Evolutionary conservation across 371 early-diverging fungal species (phyloP).

Genomic region (Mortierella polycephala): DNA sequence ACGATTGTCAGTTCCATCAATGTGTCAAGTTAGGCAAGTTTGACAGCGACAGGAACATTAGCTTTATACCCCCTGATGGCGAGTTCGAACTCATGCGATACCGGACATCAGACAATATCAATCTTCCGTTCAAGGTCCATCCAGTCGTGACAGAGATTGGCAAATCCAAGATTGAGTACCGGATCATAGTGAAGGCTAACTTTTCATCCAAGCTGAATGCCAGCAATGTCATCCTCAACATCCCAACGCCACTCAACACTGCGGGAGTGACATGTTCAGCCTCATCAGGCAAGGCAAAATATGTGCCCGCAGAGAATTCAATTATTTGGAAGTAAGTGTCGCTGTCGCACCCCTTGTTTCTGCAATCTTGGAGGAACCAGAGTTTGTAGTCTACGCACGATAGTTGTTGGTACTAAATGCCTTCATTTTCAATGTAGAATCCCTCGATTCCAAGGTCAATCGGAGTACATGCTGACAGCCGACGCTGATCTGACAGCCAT

Average conservation of each 20-base stretch:
- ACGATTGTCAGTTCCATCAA: slow-evolving; percentile 94
- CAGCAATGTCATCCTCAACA: slow-evolving; percentile 81
- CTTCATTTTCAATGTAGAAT: slow-evolving; percentile 61
- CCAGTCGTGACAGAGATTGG: slow-evolving; percentile 86
- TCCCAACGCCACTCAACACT: slow-evolving; percentile 89
- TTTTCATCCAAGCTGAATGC: slow-evolving; percentile 83
- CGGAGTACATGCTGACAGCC: slow-evolving; percentile 78
- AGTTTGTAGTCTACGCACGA: too few species aligned
- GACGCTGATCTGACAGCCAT: slow-evolving; percentile 80
- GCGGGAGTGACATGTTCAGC: slow-evolving; percentile 77
- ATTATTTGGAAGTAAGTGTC: slow-evolving; percentile 89
- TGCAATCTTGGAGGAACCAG: not conserved
- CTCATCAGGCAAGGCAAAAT: slow-evolving; percentile 86
- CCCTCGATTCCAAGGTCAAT: slow-evolving; percentile 84
- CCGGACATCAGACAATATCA: slow-evolving; percentile 88
- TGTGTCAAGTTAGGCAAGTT: slow-evolving; percentile 89
- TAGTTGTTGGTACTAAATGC: not conserved
- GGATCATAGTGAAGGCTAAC: slow-evolving; percentile 79
- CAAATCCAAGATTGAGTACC: slow-evolving; percentile 82
- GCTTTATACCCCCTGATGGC: slow-evolving; percentile 92
- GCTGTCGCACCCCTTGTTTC: not conserved
- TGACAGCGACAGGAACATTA: slow-evolving; percentile 85
- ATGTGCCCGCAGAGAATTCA: slow-evolving; percentile 84
- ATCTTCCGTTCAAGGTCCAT: slow-evolving; percentile 86
- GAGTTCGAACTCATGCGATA: slow-evolving; percentile 95